phyloP scores from a whole-genome alignment of 2,329 filamentous ascomycete species.

The Xylariales sp. region DNA sequence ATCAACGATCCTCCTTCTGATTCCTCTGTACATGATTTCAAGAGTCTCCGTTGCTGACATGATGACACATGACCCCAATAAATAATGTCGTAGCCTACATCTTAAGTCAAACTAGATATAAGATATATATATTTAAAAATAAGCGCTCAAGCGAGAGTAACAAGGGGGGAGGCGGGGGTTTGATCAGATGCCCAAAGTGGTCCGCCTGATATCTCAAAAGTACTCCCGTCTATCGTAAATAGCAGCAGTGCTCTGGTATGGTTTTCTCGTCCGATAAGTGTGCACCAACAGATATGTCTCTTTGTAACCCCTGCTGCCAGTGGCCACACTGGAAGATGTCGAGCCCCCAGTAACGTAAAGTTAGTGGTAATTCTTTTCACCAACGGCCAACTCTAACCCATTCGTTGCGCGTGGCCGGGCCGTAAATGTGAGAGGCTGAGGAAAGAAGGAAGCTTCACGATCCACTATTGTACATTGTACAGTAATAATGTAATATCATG shows the following conservation, averaged over 20 bases:
- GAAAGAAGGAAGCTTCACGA: constrained; percentile 10
- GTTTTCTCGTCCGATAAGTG: not conserved
- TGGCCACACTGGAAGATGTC: not conserved
- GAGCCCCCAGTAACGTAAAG: not conserved
- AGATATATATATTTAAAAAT: not conserved
- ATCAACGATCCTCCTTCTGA: constrained; percentile 3
- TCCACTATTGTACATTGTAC: constrained; percentile 31
- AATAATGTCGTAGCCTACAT: not conserved
- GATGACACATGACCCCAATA: constrained; percentile 24
- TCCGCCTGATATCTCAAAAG: not conserved
- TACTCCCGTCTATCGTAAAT: not conserved
- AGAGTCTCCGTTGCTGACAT: constrained; percentile 26
- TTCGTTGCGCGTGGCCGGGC: not conserved
- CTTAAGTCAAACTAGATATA: not conserved
- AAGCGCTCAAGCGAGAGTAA: not conserved
- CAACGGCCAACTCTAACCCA: constrained; percentile 6
- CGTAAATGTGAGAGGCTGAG: constrained; percentile 19
- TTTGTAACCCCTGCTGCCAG: not conserved
- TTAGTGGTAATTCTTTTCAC: not conserved
- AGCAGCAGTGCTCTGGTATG: not conserved
- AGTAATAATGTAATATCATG: constrained; percentile 29
- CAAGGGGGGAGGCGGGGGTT: no score
- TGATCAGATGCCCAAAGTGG: not conserved
- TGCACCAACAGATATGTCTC: constrained; percentile 1
- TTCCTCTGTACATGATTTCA: constrained; percentile 23